phyloP scores from a whole-genome alignment of 495 filamentous ascomycete species.

The Glutinoglossum americanum region DNA sequence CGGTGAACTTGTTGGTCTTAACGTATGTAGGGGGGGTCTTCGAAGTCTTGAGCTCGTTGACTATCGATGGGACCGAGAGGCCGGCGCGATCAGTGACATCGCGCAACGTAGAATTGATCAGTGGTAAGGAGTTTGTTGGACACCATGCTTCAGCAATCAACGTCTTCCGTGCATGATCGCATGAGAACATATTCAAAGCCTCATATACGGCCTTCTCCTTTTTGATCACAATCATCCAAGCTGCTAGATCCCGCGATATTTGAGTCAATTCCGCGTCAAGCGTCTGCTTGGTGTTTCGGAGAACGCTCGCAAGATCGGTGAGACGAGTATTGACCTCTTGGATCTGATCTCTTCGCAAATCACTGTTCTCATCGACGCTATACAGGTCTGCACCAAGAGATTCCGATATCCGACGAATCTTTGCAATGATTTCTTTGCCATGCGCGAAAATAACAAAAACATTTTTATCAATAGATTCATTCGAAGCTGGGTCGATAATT shows the following conservation, averaged over 20 bases:
- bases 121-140: constrained; percentile 70
- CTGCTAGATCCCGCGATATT: constrained; percentile 70
- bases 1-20: constrained; percentile 93
- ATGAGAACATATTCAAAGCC: constrained; percentile 87
- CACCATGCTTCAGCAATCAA: constrained; percentile 96
- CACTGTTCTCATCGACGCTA: constrained; percentile 90
- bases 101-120: constrained; percentile 86
- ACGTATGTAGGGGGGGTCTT: constrained; percentile 94
- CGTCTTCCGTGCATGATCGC: constrained; percentile 86
- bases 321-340: constrained; percentile 89
- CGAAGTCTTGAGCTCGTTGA: constrained; percentile 88
- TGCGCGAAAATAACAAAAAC: constrained; percentile 99
- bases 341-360: constrained; percentile 80
- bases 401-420: constrained; percentile 97
- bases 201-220: constrained; percentile 99
- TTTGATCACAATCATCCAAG: constrained; percentile 90
- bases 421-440: constrained; percentile 90
- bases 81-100: constrained; percentile 94
- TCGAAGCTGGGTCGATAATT: constrained; percentile 79
- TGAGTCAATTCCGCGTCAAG: constrained; percentile 82
- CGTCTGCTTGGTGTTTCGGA: constrained; percentile 90
- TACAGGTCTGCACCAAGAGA: constrained; percentile 89
- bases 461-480: constrained; percentile 85
- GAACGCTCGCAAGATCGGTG: constrained; percentile 70
- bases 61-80: constrained; percentile 83